A percentile compares a stretch with the other conserved stretches of the same genome.
Evolutionary conservation across 2,329 filamentous ascomycete genomes (phyloP).

Genomic region (Fonsecaea pedrosoi): DNA sequence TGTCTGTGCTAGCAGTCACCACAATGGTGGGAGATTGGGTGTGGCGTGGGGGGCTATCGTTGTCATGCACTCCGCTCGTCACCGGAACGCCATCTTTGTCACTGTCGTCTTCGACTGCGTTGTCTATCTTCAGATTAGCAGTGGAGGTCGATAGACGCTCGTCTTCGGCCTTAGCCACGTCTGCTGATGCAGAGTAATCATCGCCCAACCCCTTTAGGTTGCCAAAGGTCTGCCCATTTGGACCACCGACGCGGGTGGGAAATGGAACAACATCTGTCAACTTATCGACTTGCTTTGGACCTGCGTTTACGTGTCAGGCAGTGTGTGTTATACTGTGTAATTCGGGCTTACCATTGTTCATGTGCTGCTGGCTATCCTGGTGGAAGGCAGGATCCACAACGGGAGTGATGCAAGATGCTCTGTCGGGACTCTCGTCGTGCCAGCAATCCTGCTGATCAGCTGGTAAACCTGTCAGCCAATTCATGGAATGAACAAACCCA

Average conservation of each 20-base stretch:
- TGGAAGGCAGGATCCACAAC: background rate
- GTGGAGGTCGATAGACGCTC: background rate
- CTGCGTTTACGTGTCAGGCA: background rate
- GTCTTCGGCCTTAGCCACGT: background rate
- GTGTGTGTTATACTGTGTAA: background rate
- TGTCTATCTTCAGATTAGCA: background rate
- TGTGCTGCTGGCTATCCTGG: background rate
- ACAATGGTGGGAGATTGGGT: constrained; percentile 23
- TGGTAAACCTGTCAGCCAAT: background rate
- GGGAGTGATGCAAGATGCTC: background rate
- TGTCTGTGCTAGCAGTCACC: constrained; percentile 23
- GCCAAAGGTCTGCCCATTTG: background rate
- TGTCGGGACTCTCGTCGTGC: background rate
- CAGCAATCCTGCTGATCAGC: background rate
- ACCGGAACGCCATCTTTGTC: background rate
- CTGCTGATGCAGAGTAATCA: background rate
- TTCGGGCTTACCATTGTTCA: background rate
- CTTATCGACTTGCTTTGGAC: background rate
- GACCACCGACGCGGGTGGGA: background rate
- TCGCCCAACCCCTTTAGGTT: constrained; percentile 2
- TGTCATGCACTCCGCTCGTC: background rate
- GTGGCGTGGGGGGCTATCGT: background rate
- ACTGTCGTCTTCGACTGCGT: background rate
- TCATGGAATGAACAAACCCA: background rate
- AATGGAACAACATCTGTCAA: constrained; percentile 2